These are phyloP conservation scores for Cyamopsis tetragonoloba DNA, from an alignment of 306 rosid species.

Conservation along the genomic window DNA sequence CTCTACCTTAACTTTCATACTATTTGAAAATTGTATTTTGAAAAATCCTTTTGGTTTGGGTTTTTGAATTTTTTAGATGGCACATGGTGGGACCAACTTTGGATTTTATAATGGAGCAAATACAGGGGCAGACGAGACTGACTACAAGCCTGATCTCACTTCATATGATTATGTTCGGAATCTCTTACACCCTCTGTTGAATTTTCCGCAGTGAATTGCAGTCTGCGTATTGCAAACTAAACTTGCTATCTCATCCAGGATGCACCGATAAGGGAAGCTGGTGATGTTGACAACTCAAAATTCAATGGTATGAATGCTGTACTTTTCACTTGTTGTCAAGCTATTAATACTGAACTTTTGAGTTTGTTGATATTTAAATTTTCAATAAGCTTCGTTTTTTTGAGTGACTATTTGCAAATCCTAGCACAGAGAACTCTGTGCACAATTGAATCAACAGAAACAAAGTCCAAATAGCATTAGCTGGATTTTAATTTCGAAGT, in stretches of 20 bases:
- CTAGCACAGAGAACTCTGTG: not conserved
- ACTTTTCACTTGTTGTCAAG: conserved; percentile 1
- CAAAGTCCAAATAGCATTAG: not conserved
- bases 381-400: conserved; percentile 16
- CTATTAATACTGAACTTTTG: not conserved
- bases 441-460: conserved; percentile 13
- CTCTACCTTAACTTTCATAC: conserved; percentile 4
- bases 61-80: conserved; percentile 67
- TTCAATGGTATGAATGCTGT: conserved; percentile 51
- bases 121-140: conserved; percentile 55
- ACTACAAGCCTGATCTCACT: conserved; percentile 84
- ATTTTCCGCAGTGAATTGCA: conserved; percentile 4
- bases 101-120: conserved; percentile 94
- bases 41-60: conserved; percentile 13
- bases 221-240: not conserved
- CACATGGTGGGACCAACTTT: conserved; percentile 93
- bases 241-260: conserved; percentile 52
- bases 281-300: conserved; percentile 80
- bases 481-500: not conserved
- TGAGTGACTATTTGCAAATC: not conserved
- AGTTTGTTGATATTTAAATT: conserved; percentile 22
- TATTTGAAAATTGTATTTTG: conserved; percentile 12
- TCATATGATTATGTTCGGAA: conserved; percentile 86
- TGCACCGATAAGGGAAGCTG: conserved; percentile 89
- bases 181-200: conserved; percentile 11